Evolutionary conservation across 1,284 basidiomycete genomes (phyloP).

Genomic region (Golubevia sp.): DNA sequence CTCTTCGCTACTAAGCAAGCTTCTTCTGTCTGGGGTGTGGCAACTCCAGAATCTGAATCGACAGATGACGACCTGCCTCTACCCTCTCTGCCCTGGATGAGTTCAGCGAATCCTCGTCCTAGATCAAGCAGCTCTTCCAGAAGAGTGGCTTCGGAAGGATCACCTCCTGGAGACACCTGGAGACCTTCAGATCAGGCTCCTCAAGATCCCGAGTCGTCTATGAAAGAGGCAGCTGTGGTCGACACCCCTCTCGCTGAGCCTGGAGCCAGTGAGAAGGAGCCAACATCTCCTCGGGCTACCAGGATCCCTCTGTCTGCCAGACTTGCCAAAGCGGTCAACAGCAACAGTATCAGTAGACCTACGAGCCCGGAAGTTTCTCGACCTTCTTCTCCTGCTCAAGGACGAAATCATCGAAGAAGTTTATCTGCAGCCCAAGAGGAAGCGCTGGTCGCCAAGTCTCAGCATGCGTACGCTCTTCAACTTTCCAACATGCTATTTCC

Average conservation of each 20-base stretch:
- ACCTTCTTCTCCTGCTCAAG: background rate
- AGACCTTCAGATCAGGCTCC: too few relatives aligned
- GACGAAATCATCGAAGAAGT: background rate
- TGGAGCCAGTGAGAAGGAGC: background rate
- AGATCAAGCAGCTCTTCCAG: background rate
- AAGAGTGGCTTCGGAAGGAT: background rate
- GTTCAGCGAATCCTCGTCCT: background rate
- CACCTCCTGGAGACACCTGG: background rate
- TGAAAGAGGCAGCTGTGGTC: background rate
- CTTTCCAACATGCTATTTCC: background rate
- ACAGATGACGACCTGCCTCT: background rate
- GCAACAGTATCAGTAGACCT: too few relatives aligned
- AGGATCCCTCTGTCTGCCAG: background rate
- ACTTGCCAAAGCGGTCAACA: background rate
- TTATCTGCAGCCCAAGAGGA: background rate
- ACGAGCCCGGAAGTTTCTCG: background rate
- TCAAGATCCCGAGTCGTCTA: too few relatives aligned
- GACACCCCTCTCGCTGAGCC: background rate
- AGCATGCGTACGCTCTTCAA: too few relatives aligned
- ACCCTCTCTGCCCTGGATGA: background rate
- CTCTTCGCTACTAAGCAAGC: background rate
- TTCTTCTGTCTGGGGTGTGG: background rate
- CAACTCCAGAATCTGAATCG: too few relatives aligned
- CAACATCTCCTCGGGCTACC: background rate
- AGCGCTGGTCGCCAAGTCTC: too few relatives aligned